These are phyloP conservation scores for Sugiyamaella xylanicola DNA, from an alignment of 1,139 yeast species.

Conservation along the genomic window DNA sequence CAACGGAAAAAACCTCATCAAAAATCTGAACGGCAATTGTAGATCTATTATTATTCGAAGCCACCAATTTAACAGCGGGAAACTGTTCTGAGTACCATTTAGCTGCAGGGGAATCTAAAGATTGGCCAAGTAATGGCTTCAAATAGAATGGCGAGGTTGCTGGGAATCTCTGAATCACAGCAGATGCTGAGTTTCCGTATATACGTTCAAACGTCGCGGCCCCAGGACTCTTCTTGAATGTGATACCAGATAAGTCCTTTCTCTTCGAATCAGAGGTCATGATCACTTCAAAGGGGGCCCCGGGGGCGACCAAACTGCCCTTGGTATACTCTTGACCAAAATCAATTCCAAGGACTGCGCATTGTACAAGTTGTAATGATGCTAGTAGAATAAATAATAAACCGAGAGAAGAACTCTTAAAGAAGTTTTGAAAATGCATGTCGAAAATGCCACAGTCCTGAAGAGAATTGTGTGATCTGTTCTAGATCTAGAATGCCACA, in stretches of 20 bases:
- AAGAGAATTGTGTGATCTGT: neutral
- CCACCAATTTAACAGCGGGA: constrained; percentile 60
- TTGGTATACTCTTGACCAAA: constrained; percentile 88
- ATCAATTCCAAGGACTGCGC: constrained; percentile 83
- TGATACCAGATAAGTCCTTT: constrained; percentile 80
- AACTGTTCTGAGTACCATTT: constrained; percentile 54
- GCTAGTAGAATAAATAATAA: constrained; percentile 1
- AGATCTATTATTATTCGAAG: constrained; percentile 50
- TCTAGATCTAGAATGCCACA: too few species aligned
- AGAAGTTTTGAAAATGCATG: neutral
- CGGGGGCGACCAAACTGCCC: constrained; percentile 88
- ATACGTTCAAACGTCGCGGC: constrained; percentile 60
- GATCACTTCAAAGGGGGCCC: constrained; percentile 82
- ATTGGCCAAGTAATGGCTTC: constrained; percentile 71
- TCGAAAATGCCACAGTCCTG: neutral
- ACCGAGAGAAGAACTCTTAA: constrained; percentile 3
- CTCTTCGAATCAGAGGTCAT: constrained; percentile 89
- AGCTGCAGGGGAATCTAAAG: constrained; percentile 50
- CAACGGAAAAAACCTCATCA: constrained; percentile 57
- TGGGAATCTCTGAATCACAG: constrained; percentile 75
- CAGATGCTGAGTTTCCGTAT: constrained; percentile 76
- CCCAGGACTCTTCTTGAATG: constrained; percentile 51
- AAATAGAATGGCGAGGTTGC: constrained; percentile 64
- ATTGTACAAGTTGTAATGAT: constrained; percentile 3
- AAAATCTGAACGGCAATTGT: constrained; percentile 51